Evolutionary conservation across 1,284 basidiomycete genomes (phyloP).

Genomic region (Ustilago esculenta): DNA sequence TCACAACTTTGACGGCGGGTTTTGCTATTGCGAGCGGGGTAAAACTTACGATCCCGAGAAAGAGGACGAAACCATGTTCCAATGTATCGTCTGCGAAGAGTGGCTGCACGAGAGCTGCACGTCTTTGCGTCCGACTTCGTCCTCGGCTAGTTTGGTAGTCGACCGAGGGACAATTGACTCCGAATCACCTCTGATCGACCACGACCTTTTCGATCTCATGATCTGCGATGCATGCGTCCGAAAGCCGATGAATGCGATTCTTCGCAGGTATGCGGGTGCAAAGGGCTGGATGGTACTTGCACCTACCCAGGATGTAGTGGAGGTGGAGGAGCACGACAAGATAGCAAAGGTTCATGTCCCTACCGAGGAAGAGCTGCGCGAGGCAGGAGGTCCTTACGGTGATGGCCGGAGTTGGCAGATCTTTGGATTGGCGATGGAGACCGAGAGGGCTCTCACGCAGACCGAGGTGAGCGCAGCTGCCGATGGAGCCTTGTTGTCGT

Average conservation of each 20-base stretch:
- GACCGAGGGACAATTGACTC: conserved; percentile 8
- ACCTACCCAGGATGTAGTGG: conserved; percentile 12
- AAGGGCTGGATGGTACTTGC: conserved; percentile 52
- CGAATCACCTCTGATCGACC: conserved; percentile 49
- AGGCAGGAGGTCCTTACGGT: conserved; percentile 16
- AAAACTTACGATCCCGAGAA: conserved; percentile 67
- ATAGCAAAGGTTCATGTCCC: conserved; percentile 38
- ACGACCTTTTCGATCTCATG: conserved; percentile 59
- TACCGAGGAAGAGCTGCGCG: conserved; percentile 27
- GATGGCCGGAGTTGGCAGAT: conserved; percentile 43
- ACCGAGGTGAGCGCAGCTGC: conserved; percentile 25
- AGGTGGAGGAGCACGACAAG: conserved; percentile 22
- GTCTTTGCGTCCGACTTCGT: conserved; percentile 34
- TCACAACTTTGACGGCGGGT: conserved; percentile 67
- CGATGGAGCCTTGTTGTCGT: conserved; percentile 34
- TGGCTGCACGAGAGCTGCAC: conserved; percentile 68
- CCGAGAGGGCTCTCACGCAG: conserved; percentile 27
- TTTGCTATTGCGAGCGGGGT: conserved; percentile 67
- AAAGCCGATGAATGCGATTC: conserved; percentile 27
- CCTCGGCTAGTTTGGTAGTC: no score
- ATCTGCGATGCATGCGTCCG: conserved; percentile 63
- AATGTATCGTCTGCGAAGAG: conserved; percentile 68
- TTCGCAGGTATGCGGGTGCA: conserved; percentile 55
- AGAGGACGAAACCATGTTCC: conserved; percentile 68
- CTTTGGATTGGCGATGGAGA: conserved; percentile 39